These are phyloP conservation scores for Cryphonectria nitschkei DNA, from an alignment of 2,329 filamentous ascomycete genomes.

Conservation along the genomic window DNA sequence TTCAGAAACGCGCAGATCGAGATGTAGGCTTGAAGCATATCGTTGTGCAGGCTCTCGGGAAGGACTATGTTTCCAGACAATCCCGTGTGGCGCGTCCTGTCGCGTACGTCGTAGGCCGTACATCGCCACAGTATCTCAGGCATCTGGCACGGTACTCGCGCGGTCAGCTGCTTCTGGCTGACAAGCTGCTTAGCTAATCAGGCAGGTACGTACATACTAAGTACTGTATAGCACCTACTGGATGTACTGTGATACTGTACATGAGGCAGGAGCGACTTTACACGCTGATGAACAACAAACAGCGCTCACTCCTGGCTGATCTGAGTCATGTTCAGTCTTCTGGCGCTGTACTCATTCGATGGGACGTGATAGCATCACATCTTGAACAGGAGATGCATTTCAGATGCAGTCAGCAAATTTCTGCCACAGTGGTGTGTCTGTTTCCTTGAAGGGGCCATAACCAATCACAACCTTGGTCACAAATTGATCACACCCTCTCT, in stretches of 20 bases:
- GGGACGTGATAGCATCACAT: neutral
- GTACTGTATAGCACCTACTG: neutral
- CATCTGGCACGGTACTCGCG: neutral
- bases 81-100: no score
- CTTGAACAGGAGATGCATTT: neutral
- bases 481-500: neutral
- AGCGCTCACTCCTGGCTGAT: no score
- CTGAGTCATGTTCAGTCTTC: no score
- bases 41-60: no score
- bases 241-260: neutral
- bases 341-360: no score
- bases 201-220: neutral
- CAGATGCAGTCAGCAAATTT: neutral
- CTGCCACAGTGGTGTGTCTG: neutral
- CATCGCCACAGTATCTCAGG: neutral
- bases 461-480: slow-evolving; percentile 22
- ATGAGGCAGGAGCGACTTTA: no score
- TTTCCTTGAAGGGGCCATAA: neutral
- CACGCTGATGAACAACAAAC: no score
- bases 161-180: neutral
- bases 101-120: neutral
- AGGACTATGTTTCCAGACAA: no score
- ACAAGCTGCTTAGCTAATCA: neutral
- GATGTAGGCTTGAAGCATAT: no score
- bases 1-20: no score